Conservation (phyloP, 768 basidiomycete genomes). For the Termitomyces heimii region DNA sequence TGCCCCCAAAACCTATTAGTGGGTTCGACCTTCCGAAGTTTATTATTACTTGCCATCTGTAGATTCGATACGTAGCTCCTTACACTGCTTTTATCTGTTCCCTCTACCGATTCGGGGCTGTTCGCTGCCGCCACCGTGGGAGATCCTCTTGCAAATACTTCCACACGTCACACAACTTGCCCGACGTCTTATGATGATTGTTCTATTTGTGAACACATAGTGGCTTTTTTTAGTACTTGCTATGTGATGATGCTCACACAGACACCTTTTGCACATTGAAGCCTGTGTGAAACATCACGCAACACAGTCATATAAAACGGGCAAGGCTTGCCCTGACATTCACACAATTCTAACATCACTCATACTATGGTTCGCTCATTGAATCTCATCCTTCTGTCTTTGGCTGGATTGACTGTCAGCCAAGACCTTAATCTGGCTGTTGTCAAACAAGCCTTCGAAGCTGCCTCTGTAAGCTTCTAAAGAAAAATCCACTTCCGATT, state of each 20-base stretch:
- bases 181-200: not conserved
- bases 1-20: not conserved
- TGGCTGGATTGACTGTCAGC: conserved; percentile 12
- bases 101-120: not conserved
- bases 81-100: not conserved
- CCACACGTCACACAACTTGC: not conserved
- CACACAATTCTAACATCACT: not conserved
- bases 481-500: not conserved
- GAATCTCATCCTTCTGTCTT: conserved; percentile 6
- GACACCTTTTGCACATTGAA: not conserved
- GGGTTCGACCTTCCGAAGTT: no score
- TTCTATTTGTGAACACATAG: no score
- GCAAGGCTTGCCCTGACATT: not conserved
- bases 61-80: not conserved
- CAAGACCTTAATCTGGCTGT: conserved; percentile 18
- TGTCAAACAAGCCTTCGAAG: conserved; percentile 20
- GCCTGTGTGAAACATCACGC: not conserved
- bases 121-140: not conserved
- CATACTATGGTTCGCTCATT: conserved; percentile 6
- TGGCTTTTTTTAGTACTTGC: not conserved
- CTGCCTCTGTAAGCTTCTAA: conserved; percentile 16
- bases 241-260: not conserved
- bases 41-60: not conserved
- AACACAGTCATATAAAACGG: not conserved
- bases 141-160: not conserved